A percentile compares a stretch with the other conserved stretches of the same genome.
Conservation (phyloP, 2,329 filamentous ascomycete species). For the Dactylellina parvicollis region DNA sequence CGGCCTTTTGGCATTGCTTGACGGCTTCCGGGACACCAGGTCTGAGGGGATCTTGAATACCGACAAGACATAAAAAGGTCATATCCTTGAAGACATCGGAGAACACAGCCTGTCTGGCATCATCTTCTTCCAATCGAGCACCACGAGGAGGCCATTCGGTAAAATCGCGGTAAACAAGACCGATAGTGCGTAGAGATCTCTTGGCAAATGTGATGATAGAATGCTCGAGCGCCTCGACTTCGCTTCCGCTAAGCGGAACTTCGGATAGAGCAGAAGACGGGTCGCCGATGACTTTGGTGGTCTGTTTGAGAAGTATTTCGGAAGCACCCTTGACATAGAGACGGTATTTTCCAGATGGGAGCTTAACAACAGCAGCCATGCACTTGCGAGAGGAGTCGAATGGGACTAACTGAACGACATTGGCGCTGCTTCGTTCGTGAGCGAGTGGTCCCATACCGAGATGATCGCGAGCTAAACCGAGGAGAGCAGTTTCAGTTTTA, state of each 20-base stretch:
- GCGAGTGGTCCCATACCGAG: conserved; percentile 72
- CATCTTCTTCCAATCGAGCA: conserved; percentile 69
- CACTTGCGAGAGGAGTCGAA: conserved; percentile 76
- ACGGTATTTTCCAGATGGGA: conserved; percentile 66
- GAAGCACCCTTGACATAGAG: conserved; percentile 73
- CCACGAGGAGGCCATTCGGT: conserved; percentile 62
- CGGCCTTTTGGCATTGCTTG: conserved; percentile 72
- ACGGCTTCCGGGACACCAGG: conserved; percentile 75
- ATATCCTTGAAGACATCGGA: conserved; percentile 76
- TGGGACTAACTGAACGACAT: conserved; percentile 68
- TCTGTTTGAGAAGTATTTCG: conserved; percentile 71
- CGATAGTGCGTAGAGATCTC: conserved; percentile 63
- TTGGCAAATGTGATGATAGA: conserved; percentile 62
- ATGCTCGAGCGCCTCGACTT: conserved; percentile 56
- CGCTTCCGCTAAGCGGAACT: conserved; percentile 46
- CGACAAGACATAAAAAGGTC: conserved; percentile 76
- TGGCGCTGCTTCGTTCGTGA: conserved; percentile 71
- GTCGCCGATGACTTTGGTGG: conserved; percentile 60
- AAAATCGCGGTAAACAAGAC: conserved; percentile 62
- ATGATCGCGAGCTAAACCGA: conserved; percentile 74
- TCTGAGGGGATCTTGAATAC: conserved; percentile 78
- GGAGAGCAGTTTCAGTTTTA: conserved; percentile 79
- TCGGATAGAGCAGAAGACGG: conserved; percentile 42
- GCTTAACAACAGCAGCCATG: conserved; percentile 70
- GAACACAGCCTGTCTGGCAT: conserved; percentile 72